A percentile compares a stretch with the other conserved stretches of the same genome.
Conservation (phyloP, 2,329 filamentous ascomycete genomes). For the Dissoconium aciculare region DNA sequence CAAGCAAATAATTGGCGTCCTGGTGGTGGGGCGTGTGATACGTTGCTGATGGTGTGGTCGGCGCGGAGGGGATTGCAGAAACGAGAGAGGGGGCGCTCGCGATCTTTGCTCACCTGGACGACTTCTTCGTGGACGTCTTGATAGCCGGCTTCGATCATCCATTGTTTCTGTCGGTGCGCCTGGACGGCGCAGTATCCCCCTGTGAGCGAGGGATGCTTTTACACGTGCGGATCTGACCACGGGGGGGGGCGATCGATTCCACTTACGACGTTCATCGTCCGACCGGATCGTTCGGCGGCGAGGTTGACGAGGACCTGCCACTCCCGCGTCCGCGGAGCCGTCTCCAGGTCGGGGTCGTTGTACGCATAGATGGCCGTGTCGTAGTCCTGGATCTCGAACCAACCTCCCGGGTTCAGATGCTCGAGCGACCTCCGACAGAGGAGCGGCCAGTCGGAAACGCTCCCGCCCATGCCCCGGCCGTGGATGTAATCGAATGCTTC, state of each 20-base stretch:
- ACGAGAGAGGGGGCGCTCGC: background rate
- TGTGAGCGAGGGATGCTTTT: background rate
- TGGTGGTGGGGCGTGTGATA: too few relatives aligned
- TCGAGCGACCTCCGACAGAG: conserved; percentile 17
- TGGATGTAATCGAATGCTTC: conserved; percentile 20
- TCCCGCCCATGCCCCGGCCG: conserved; percentile 18
- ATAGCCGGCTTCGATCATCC: conserved; percentile 11
- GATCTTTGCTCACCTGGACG: conserved; percentile 5
- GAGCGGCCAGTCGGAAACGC: conserved; percentile 16
- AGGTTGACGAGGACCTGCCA: conserved; percentile 10
- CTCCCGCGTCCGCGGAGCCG: conserved; percentile 8
- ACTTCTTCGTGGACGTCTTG: conserved; percentile 10
- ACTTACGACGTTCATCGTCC: conserved; percentile 9
- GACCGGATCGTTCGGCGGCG: conserved; percentile 7
- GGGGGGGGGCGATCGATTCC: background rate
- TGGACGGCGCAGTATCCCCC: too few relatives aligned
- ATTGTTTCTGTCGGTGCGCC: conserved; percentile 6
- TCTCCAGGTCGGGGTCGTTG: conserved; percentile 13
- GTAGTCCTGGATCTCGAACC: conserved; percentile 29
- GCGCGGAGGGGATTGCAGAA: too few relatives aligned
- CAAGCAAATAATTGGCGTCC: too few relatives aligned
- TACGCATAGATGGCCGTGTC: conserved; percentile 14
- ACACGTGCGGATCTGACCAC: too few relatives aligned
- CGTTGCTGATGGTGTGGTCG: too few relatives aligned
- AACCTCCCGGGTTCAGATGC: conserved; percentile 22